Evolutionary conservation across 1,284 basidiomycete species (phyloP).

Genomic region (Ganoderma multipileum): DNA sequence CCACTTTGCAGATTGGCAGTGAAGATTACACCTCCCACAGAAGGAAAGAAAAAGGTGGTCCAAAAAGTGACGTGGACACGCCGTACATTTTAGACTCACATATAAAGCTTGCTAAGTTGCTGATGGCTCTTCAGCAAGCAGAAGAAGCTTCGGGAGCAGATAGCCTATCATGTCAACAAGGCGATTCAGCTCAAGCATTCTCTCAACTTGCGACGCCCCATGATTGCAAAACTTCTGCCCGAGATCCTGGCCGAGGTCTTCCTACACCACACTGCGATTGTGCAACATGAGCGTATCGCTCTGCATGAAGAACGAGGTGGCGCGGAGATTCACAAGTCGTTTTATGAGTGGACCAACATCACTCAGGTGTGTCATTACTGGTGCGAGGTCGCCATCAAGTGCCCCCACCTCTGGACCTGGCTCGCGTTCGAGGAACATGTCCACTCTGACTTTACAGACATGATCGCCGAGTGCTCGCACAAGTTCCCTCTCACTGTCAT

Average conservation of each 20-base stretch:
- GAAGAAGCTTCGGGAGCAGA: neutral
- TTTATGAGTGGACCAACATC: neutral
- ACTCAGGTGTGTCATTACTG: conserved; percentile 2
- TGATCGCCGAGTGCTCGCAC: neutral
- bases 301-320: neutral
- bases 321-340: neutral
- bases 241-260: neutral
- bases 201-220: neutral
- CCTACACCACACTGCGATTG: neutral
- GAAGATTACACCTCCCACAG: too few relatives aligned
- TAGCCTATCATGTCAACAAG: neutral
- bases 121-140: neutral
- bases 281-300: neutral
- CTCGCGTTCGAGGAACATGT: conserved; percentile 13
- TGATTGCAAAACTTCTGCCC: neutral
- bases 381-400: conserved; percentile 11
- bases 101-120: neutral
- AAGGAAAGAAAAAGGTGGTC: too few relatives aligned
- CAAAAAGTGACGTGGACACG: neutral
- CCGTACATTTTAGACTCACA: neutral
- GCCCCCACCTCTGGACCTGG: conserved; percentile 13
- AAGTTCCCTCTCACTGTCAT: neutral
- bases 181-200: neutral
- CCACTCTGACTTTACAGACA: neutral
- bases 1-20: too few relatives aligned